A percentile compares a stretch with the other conserved stretches of the same genome.
Evolutionary conservation across 2,329 filamentous ascomycete genomes (phyloP).

Genomic region (Aspergillus terreus): DNA sequence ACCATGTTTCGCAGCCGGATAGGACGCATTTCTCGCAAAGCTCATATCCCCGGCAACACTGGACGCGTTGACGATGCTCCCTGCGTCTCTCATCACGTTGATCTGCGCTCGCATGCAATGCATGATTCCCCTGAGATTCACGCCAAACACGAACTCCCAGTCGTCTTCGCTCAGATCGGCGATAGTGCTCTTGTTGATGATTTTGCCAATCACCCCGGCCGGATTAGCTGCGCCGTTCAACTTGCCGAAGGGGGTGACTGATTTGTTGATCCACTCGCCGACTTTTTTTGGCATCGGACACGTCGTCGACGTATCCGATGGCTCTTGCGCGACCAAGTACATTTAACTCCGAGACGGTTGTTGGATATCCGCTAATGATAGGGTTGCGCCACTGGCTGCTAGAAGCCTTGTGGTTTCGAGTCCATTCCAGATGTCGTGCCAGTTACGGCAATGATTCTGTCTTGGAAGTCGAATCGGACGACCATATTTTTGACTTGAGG

Average conservation of each 20-base stretch:
- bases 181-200: not conserved
- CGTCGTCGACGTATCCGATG: not conserved
- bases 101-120: conserved; percentile 17
- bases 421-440: conserved; percentile 4
- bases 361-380: not conserved
- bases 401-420: conserved; percentile 1
- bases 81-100: conserved; percentile 13
- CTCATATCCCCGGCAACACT: conserved; percentile 1
- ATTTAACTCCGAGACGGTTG: not conserved
- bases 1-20: conserved; percentile 44
- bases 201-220: conserved; percentile 1
- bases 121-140: conserved; percentile 15
- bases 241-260: not conserved
- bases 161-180: not conserved
- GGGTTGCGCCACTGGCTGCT: not conserved
- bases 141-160: conserved; percentile 1
- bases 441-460: not conserved
- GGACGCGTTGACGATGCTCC: conserved; percentile 34
- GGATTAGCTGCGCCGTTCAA: conserved; percentile 2
- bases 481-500: not conserved
- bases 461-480: not conserved
- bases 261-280: not conserved
- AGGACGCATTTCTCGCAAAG: conserved; percentile 23
- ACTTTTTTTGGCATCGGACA: not conserved
- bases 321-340: not conserved